phyloP scores from a whole-genome alignment of 208 protist species.

The Leishmania tropica region DNA sequence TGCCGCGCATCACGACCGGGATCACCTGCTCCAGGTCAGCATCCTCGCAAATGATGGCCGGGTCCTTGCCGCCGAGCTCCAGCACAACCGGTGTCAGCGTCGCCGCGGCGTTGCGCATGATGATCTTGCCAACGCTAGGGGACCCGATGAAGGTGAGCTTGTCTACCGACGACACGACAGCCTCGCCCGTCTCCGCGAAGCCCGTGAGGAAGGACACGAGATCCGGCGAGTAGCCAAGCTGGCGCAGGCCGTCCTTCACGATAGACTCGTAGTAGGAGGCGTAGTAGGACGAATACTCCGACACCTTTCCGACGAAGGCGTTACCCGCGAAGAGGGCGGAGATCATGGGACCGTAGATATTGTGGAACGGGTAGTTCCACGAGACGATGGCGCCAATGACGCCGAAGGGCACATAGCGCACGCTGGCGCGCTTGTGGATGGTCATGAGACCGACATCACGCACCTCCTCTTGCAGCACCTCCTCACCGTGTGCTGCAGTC shows the following conservation, averaged over 20 bases:
- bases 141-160: slow-evolving; percentile 94
- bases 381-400: slow-evolving; percentile 94
- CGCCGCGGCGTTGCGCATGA: slow-evolving; percentile 90
- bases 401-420: slow-evolving; percentile 89
- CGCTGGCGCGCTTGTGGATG: slow-evolving; percentile 86
- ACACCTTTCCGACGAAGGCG: slow-evolving; percentile 94
- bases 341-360: slow-evolving; percentile 94
- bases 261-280: slow-evolving; percentile 93
- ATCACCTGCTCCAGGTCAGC: slow-evolving; percentile 90
- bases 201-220: slow-evolving; percentile 94
- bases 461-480: slow-evolving; percentile 80
- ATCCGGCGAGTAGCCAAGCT: slow-evolving; percentile 89
- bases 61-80: slow-evolving; percentile 96
- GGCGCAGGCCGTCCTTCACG: slow-evolving; percentile 82
- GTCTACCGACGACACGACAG: slow-evolving; percentile 88
- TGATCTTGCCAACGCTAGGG: slow-evolving; percentile 84
- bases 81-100: slow-evolving; percentile 94
- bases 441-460: slow-evolving; percentile 86
- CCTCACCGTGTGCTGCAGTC: slow-evolving; percentile 82
- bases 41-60: slow-evolving; percentile 92
- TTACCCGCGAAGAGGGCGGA: slow-evolving; percentile 95
- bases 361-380: slow-evolving; percentile 97
- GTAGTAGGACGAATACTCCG: slow-evolving; percentile 94
- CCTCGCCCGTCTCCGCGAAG: slow-evolving; percentile 92
- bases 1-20: slow-evolving; percentile 88